A percentile compares a stretch with the other conserved stretches of the same genome.
Evolutionary conservation across 177 flowering plant genomes (phyloP).

Genomic region (Vitis hybrid): DNA sequence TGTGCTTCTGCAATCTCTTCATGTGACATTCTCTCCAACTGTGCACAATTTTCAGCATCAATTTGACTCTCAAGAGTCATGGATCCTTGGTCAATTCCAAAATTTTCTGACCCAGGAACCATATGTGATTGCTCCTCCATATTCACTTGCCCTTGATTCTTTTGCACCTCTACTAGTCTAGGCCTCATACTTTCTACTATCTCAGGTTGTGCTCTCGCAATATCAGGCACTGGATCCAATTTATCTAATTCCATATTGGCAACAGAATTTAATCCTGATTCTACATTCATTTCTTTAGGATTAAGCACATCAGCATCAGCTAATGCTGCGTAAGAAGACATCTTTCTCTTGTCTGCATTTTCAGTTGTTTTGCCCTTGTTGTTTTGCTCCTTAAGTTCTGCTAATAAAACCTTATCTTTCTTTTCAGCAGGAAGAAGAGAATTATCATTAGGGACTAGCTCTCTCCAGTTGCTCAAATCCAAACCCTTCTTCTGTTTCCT

Average conservation of each 20-base stretch:
- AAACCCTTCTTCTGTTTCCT: constrained; percentile 68
- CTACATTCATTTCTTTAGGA: constrained; percentile 15
- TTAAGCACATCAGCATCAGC: background rate
- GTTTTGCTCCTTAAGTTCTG: constrained; percentile 11
- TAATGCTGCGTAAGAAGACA: background rate
- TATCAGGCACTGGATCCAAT: constrained; percentile 4
- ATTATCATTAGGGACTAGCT: constrained; percentile 30
- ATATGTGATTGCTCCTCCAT: background rate
- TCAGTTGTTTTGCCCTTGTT: constrained; percentile 15
- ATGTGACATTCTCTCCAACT: constrained; percentile 62
- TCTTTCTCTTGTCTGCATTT: constrained; percentile 6
- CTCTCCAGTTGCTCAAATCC: constrained; percentile 68
- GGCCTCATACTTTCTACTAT: constrained; percentile 3
- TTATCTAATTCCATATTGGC: constrained; percentile 21
- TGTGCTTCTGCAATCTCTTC: constrained; percentile 83
- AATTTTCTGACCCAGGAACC: constrained; percentile 2
- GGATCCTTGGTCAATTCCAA: constrained; percentile 20
- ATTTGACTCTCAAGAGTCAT: constrained; percentile 62
- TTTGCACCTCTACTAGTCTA: constrained; percentile 1
- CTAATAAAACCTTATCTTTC: constrained; percentile 5
- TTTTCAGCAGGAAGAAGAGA: constrained; percentile 10
- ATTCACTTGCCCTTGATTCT: background rate
- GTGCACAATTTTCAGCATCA: constrained; percentile 79
- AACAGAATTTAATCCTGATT: constrained; percentile 5
- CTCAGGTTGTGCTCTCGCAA: constrained; percentile 1